These are phyloP conservation scores for Pneumocystis sp. DNA, from an alignment of 1,139 yeast species.

Conservation along the genomic window DNA sequence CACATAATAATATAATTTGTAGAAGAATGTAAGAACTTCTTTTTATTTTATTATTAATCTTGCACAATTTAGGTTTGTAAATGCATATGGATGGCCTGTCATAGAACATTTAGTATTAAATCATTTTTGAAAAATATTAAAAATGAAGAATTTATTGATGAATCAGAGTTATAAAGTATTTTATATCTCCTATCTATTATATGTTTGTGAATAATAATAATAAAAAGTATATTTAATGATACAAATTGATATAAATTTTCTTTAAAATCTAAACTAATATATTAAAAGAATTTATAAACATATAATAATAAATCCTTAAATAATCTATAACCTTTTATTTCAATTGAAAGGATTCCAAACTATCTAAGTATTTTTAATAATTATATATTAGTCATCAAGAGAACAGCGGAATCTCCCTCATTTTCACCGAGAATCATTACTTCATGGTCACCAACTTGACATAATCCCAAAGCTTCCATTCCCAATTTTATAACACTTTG, in stretches of 20 bases:
- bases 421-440: background rate
- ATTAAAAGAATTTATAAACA: background rate
- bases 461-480: background rate
- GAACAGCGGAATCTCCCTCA: background rate
- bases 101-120: slow-evolving; percentile 60
- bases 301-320: background rate
- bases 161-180: background rate
- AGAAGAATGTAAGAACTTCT: slow-evolving; percentile 33
- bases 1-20: slow-evolving; percentile 86
- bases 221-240: too few relatives aligned
- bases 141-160: background rate
- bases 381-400: background rate
- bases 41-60: background rate
- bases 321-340: too few relatives aligned
- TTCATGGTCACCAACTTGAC: background rate
- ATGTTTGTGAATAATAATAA: too few relatives aligned
- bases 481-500: background rate
- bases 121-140: slow-evolving; percentile 33
- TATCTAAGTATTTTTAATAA: background rate
- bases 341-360: too few relatives aligned
- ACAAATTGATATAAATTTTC: too few relatives aligned
- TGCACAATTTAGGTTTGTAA: slow-evolving; percentile 44
- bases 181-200: background rate
- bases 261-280: too few relatives aligned
- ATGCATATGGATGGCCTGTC: slow-evolving; percentile 95